Evolutionary conservation across 1,284 basidiomycete species (phyloP).

Genomic region (Moesziomyces sp.): DNA sequence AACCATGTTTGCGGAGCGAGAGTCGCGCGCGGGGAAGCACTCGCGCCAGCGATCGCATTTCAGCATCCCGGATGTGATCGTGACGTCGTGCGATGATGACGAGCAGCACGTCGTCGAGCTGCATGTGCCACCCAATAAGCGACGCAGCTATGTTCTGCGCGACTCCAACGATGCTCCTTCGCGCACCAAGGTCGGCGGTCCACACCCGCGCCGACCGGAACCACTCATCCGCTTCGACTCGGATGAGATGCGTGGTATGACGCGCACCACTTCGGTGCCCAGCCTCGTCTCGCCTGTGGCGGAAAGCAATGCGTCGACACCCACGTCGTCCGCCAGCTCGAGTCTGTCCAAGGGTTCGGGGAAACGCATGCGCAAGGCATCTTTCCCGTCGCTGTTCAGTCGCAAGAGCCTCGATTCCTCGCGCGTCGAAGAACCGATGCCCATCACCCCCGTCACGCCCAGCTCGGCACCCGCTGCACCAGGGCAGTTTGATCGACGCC

Average conservation of each 20-base stretch:
- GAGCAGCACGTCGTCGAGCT: slow-evolving; percentile 47
- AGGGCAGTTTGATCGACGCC: neutral
- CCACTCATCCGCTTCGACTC: slow-evolving; percentile 29
- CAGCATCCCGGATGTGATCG: slow-evolving; percentile 57
- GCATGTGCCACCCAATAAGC: slow-evolving; percentile 40
- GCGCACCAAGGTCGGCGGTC: neutral
- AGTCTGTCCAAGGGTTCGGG: slow-evolving; percentile 21
- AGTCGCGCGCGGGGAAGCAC: slow-evolving; percentile 10
- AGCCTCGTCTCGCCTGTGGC: slow-evolving; percentile 11
- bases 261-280: slow-evolving; percentile 9
- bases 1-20: neutral
- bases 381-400: slow-evolving; percentile 45
- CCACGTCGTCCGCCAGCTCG: slow-evolving; percentile 24
- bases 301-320: neutral
- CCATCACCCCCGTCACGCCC: slow-evolving; percentile 10
- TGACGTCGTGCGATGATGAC: slow-evolving; percentile 56
- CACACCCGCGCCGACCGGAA: slow-evolving; percentile 7
- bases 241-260: slow-evolving; percentile 21
- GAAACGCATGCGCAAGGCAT: slow-evolving; percentile 24
- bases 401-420: slow-evolving; percentile 25
- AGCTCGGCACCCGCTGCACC: slow-evolving; percentile 1
- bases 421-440: slow-evolving; percentile 5
- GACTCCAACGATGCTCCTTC: neutral
- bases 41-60: slow-evolving; percentile 54
- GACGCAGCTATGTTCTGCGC: slow-evolving; percentile 36